Base-by-base conservation (phyloP, 1,284 basidiomycete species). In the Tilletia caries region DNA sequence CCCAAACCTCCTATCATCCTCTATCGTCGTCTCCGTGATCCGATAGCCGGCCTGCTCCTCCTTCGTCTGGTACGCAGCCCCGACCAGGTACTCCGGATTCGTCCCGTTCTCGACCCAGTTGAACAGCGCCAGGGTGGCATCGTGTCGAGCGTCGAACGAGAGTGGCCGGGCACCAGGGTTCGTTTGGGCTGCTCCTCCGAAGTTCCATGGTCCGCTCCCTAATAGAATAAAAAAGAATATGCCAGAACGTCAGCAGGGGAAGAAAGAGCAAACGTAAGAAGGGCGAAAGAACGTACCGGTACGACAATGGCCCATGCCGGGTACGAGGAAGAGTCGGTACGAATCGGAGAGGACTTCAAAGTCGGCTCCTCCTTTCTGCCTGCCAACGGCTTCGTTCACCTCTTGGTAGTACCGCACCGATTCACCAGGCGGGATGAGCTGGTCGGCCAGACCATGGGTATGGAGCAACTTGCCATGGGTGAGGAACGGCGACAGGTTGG, bases 301-400 rank as follows among this genome's bases (percentile, higher is more conserved):
- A 37, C 68, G 73, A 76, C 85, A 85, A 70, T 86, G 85, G n/a
- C 73, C 72, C 85, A 86, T 86, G 1, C 85, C 86, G 0, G 85
- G 84, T 20, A 86, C 82, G 32, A 83, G 75, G 76, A 85, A 86
- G n/a, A 86, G 79, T 18, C 83, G 81, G 76, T 86, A 86, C 72
- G 80, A 83, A 52, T 83, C 76, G 66, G 83, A 78, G 25, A 85
- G 78, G 2, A 41, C 60, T 23, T 50, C 52, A 50, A 69, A 67
- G 25, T 44, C 43, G 1, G 23, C 67, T 8, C 25, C 20, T 41
- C 10, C 37, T 41, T 41, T 6, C 10, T 2, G 15, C 37, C 15
- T 6, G 50, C 58, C 32, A n/a, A 48, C 37, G 6, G 25, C 41
- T n/a, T 54, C 37, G 48, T 77, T 73, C 13, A 85, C 81, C 54